Evolutionary conservation across 2,329 filamentous ascomycete species (phyloP), one percentile per base, ranked within the genome.

Genomic region (Calonectria multiphialidica): DNA sequence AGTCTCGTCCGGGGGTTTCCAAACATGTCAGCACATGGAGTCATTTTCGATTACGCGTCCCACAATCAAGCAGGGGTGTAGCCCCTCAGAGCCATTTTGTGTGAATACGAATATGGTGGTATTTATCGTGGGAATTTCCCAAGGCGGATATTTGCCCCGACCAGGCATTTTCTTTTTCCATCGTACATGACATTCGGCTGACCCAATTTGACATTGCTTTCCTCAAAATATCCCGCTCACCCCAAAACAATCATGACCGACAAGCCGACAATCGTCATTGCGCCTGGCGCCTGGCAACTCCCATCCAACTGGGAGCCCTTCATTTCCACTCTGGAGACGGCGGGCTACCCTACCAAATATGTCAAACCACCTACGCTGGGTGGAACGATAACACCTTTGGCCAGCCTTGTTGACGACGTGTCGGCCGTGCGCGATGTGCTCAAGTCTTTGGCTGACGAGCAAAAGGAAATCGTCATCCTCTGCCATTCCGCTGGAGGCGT

Each of bases 251-350:
- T 13, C 35, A 59, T 59, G 53, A 16, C 21, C 5, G 6, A 12
- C 6, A 68, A 68, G 3, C 16, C 65, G n/a, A 61, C 65, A 15
- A 42, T 61, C 5, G 33, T 68, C 5, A 68, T 68, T 13, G 28
- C n/a, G 1, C 65, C 53, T 37, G 65, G 65, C n/a, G 53, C 53
- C 9, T 68, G 53, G 65, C 65, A 68, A 35, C 65, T 68, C 28
- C 65, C 50, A 9, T 61, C 65, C 5, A 16, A 15, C 5, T 68
- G 65, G 65, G 53, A 40, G 18, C n/a, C 8, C 10, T 68, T 68
- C 18, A 68, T 61, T 30, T 47, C 65, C 5, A 49, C 61, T 1
- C 42, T 68, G 3, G 23, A 42, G 44, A 25, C 16, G 2, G 42
- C 40, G 40, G 53, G 65, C 2, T 68, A 68, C 53, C 53, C 65